These are phyloP conservation scores for Pholiota molesta DNA, from an alignment of 768 basidiomycete genomes.

Conservation along the genomic window DNA sequence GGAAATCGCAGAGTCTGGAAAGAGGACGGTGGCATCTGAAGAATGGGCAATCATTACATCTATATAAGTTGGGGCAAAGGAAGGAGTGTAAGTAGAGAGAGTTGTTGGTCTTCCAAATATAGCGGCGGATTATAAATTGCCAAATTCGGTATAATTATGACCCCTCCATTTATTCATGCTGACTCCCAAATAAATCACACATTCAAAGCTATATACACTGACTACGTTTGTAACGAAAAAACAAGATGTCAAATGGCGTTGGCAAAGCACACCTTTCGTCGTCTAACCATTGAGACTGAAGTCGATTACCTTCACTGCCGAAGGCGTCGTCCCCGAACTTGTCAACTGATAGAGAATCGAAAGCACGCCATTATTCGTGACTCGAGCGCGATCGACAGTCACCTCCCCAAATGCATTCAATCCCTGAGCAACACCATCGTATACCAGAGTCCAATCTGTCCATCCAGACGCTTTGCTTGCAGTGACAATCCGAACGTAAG, in stretches of 20 bases:
- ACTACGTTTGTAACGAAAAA: too few species aligned
- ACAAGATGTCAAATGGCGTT: too few species aligned
- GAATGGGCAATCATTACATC: constrained; percentile 4
- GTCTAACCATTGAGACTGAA: constrained; percentile 40
- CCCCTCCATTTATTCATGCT: neutral
- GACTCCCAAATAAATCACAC: neutral
- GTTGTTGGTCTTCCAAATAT: neutral
- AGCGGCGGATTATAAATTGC: neutral
- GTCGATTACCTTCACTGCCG: constrained; percentile 43
- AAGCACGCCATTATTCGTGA: constrained; percentile 36
- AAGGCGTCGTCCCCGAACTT: constrained; percentile 45
- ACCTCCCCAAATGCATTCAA: constrained; percentile 50
- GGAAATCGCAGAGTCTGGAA: neutral
- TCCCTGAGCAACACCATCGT: constrained; percentile 41
- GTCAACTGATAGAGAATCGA: constrained; percentile 46
- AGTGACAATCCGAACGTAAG: constrained; percentile 44
- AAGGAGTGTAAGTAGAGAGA: neutral
- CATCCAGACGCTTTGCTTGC: constrained; percentile 47
- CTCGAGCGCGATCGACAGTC: constrained; percentile 44
- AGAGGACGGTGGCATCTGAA: neutral
- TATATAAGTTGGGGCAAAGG: neutral
- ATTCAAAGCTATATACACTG: neutral
- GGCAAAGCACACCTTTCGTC: neutral
- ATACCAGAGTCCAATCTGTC: constrained; percentile 49
- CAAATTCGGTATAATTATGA: neutral